Evolutionary conservation across 768 basidiomycete genomes (phyloP), one percentile per base, ranked within the genome.

Genomic region (Chalciporus pseudorubinellus): DNA sequence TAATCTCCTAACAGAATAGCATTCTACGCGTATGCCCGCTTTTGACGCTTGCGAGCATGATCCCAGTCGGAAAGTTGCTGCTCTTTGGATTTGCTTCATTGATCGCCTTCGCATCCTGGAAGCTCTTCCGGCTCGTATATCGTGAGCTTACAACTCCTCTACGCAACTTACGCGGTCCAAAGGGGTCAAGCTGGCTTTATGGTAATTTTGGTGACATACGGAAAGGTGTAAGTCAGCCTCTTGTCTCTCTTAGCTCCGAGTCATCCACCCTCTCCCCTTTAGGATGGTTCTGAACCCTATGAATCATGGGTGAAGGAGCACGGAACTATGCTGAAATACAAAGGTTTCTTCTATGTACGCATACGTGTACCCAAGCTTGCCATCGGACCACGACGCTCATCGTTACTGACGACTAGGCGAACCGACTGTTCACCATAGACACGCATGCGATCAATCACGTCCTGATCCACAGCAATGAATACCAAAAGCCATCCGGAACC

Each of bases 371-470:
- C 13, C 6, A 33, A 10, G 5, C 31, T 33, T 28, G 4, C 26
- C 9, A 28, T n/a, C n/a, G n/a, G n/a, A n/a, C n/a, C n/a, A n/a
- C 26, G 11, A 10, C 31, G 12, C 10, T 33, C 31, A 33, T 9
- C 12, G 31, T 33, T 28, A 13, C 31, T 8, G 3, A 33, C 31
- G 31, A 9, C n/a, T 33, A 33, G 73, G 11, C 13, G 8, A 13
- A 65, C n/a, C 31, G 31, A 7, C 64, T 89, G 11, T 76, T 75
- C 61, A 87, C 84, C 0, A 63, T 73, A 44, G 89, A 90, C 59
- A 70, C 80, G 0, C 78, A 79, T 21, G 87, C 86, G 0, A 33
- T 91, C 28, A 75, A 77, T 39, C 82, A 90, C 57, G 71, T 92
- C 46, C 70, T 92, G 11, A 74, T 75, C 55, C 81, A 86, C 48